phyloP scores from a whole-genome alignment of 805 yeast species.

The Candida ovalis region DNA sequence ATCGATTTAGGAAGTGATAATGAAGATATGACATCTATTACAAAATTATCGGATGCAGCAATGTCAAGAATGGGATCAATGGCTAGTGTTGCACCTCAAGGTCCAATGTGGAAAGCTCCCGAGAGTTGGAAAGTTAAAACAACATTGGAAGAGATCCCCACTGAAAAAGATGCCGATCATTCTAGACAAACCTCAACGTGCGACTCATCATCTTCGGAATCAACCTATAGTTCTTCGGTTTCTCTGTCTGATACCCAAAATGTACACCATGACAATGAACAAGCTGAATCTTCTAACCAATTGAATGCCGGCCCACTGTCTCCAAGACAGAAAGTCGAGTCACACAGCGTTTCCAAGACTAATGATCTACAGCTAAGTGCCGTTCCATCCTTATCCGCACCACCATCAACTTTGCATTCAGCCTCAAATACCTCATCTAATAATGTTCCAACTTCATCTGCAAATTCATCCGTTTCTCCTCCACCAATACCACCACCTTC shows the following conservation, averaged over 20 bases:
- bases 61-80: conserved; percentile 25
- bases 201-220: conserved; percentile 12
- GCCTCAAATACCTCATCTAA: neutral
- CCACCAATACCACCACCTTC: conserved; percentile 13
- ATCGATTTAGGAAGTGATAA: conserved; percentile 24
- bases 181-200: conserved; percentile 15
- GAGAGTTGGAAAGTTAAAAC: conserved; percentile 58
- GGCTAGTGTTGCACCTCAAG: conserved; percentile 13
- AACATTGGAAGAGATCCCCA: conserved; percentile 12
- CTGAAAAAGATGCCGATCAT: conserved; percentile 1
- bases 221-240: conserved; percentile 9
- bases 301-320: neutral
- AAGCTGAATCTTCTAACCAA: neutral
- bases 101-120: conserved; percentile 48
- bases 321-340: neutral
- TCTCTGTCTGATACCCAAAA: neutral
- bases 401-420: conserved; percentile 1
- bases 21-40: conserved; percentile 18
- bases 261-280: neutral
- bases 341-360: conserved; percentile 1
- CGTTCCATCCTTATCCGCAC: conserved; percentile 5
- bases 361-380: neutral
- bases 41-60: conserved; percentile 14
- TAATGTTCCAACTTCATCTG: neutral
- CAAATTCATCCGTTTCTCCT: conserved; percentile 8